Conservation (phyloP, 1,139 yeast species). For the Groenewaldozyma sp. region DNA sequence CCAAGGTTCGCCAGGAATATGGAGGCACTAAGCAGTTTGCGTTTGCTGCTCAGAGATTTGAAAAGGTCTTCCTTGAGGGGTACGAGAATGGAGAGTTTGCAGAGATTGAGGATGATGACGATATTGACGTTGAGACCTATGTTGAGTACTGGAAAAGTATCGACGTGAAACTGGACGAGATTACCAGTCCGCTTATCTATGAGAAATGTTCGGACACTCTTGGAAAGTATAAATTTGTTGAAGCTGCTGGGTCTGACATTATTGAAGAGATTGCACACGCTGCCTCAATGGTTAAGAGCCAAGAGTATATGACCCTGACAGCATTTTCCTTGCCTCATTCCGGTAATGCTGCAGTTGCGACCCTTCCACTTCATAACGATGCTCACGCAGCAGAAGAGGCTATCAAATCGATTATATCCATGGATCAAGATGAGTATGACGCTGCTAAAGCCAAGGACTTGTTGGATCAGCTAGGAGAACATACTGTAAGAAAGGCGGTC, state of each 20-base stretch:
- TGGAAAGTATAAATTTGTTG: not conserved
- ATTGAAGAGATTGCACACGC: not conserved
- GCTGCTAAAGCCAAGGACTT: slow-evolving; percentile 37
- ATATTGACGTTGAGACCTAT: slow-evolving; percentile 36
- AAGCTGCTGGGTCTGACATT: not conserved
- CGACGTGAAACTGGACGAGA: slow-evolving; percentile 8
- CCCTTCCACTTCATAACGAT: too few relatives aligned
- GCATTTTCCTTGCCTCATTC: not conserved
- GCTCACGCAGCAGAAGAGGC: slow-evolving; percentile 24
- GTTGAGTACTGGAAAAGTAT: slow-evolving; percentile 23
- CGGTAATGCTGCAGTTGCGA: slow-evolving; percentile 12
- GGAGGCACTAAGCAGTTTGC: slow-evolving; percentile 47
- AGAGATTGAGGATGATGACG: slow-evolving; percentile 35
- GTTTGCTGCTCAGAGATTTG: slow-evolving; percentile 52
- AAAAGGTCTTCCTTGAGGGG: slow-evolving; percentile 43
- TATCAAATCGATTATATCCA: slow-evolving; percentile 53
- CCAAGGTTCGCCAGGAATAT: slow-evolving; percentile 43
- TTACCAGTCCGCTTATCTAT: not conserved
- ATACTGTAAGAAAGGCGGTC: slow-evolving; percentile 41
- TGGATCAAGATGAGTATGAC: slow-evolving; percentile 42
- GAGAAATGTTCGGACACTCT: not conserved
- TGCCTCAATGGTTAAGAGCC: not conserved
- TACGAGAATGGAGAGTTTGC: slow-evolving; percentile 43
- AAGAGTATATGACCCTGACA: not conserved
- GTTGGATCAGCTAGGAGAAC: slow-evolving; percentile 38